Base-by-base conservation (phyloP, 805 yeast genomes). In the Barnettozyma populi region DNA sequence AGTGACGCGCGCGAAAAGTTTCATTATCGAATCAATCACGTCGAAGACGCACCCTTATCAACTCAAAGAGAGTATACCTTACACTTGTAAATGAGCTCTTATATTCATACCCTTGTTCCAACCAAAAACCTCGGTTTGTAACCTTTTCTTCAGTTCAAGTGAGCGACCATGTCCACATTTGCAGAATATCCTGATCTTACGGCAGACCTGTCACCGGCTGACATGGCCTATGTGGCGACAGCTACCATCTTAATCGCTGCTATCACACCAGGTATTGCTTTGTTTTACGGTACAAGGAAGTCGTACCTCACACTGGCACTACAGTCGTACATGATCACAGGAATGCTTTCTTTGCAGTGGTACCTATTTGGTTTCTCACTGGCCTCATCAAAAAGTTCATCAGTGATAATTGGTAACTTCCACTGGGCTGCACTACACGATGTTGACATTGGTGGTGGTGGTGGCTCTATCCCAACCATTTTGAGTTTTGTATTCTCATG, bases 291-390 rank as follows among this genome's bases (percentile, higher is more conserved):
- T 21, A 97, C 97, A 11, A 73, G 89, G 86, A 90, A 66, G 80
- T 87, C 41, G 92, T 96, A 55, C 1, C 69, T 90, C 42, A 82
- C 92, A 13, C 77, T 89, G 78, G 79, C 88, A 27, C 83, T 94
- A 80, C 83, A 83, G 31, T 80, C 81, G 16, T 68, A 87, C 40
- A 72, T 83, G 72, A 75, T 87, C 10, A 82, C 88, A 2, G 76
- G 84, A 55, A 75, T 88, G 7, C 86, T 85, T 9, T 73, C 79
- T 41, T 79, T 89, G 61, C 96, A 89, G 63, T 92, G 98, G 98
- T 92, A 87, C 65, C 85, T 92, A 61, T 90, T 97, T 95, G 97
- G 97, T 7, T 90, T 87, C 65, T 87, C 97, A 1, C 69, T 92
- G 36, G 95, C 97, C 4, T 87, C 90, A 59, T 82, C 94, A 0